phyloP scores from a whole-genome alignment of 2,329 filamentous ascomycete species.

The Stachybotrys echinatus region DNA sequence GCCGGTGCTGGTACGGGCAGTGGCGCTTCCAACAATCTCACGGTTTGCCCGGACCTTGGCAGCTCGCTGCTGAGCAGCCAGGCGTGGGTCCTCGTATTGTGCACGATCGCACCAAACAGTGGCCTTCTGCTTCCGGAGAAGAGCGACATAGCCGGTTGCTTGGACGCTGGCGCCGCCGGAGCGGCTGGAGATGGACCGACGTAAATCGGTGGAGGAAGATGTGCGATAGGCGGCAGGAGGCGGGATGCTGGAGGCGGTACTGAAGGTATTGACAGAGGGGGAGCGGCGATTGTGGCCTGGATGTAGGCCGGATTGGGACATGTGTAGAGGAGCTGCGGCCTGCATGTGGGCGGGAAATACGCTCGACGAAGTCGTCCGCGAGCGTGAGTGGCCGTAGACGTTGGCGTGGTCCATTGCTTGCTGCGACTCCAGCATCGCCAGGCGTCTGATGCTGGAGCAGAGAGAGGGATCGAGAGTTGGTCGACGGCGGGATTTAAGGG shows the following conservation, averaged over 20 bases:
- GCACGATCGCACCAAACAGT: conserved; percentile 97
- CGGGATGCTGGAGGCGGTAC: conserved; percentile 64
- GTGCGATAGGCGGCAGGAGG: conserved; percentile 53
- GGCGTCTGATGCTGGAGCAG: background rate
- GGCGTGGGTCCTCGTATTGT: conserved; percentile 83
- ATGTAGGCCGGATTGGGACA: conserved; percentile 22
- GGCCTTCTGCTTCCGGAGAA: conserved; percentile 95
- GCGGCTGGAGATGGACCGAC: conserved; percentile 76
- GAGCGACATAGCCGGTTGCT: conserved; percentile 79
- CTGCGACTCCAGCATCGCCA: conserved; percentile 26
- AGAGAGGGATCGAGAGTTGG: conserved; percentile 8
- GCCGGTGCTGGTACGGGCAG: conserved; percentile 56
- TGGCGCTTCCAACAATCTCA: conserved; percentile 62
- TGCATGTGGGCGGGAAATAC: conserved; percentile 36
- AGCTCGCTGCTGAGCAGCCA: conserved; percentile 75
- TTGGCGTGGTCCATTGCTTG: conserved; percentile 25
- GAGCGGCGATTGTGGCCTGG: conserved; percentile 46
- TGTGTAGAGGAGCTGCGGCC: conserved; percentile 18
- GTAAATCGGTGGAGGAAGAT: conserved; percentile 52
- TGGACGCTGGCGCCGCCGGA: conserved; percentile 54
- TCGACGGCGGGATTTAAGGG: background rate
- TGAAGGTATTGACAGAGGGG: conserved; percentile 63
- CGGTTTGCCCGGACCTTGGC: conserved; percentile 82
- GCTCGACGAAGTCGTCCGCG: conserved; percentile 53
- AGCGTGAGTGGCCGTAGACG: conserved; percentile 48